phyloP scores from a whole-genome alignment of 1,284 basidiomycete species.

The Ustilago hordei region DNA sequence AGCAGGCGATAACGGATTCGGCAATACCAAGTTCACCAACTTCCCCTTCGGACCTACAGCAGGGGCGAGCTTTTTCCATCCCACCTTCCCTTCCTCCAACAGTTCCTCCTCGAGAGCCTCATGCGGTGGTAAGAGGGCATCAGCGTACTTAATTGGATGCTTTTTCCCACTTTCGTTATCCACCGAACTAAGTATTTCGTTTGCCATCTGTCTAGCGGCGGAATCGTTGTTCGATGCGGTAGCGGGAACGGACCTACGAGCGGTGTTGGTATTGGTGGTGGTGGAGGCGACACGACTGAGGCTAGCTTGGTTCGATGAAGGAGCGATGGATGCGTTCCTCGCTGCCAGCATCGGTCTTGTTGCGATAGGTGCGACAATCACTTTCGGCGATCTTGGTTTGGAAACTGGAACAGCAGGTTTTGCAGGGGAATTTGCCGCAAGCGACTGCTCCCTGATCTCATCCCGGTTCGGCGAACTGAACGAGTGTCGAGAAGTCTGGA shows the following conservation, averaged over 20 bases:
- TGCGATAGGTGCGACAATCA: background rate
- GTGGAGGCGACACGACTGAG: slow-evolving; percentile 13
- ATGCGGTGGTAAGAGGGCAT: slow-evolving; percentile 17
- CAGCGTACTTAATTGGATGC: slow-evolving; percentile 34
- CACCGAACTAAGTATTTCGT: slow-evolving; percentile 5
- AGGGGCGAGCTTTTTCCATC: slow-evolving; percentile 16
- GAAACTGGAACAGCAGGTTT: background rate
- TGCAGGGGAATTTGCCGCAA: background rate
- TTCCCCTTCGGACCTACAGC: slow-evolving; percentile 50
- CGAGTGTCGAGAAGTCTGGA: slow-evolving; percentile 40
- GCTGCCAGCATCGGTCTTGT: slow-evolving; percentile 8
- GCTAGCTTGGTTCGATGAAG: slow-evolving; percentile 20
- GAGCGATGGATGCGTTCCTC: slow-evolving; percentile 14
- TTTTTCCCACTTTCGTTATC: background rate
- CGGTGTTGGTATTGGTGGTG: slow-evolving; percentile 12
- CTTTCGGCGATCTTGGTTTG: background rate
- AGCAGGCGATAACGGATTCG: slow-evolving; percentile 42
- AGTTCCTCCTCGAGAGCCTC: background rate
- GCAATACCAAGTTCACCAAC: slow-evolving; percentile 40
- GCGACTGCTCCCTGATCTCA: slow-evolving; percentile 8
- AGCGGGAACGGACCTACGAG: background rate
- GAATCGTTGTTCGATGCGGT: background rate
- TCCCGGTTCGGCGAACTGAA: slow-evolving; percentile 31
- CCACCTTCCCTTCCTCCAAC: background rate
- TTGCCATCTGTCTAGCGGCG: background rate